phyloP scores from a whole-genome alignment of 441 rosid species.

The Pelargonium citronellum region DNA sequence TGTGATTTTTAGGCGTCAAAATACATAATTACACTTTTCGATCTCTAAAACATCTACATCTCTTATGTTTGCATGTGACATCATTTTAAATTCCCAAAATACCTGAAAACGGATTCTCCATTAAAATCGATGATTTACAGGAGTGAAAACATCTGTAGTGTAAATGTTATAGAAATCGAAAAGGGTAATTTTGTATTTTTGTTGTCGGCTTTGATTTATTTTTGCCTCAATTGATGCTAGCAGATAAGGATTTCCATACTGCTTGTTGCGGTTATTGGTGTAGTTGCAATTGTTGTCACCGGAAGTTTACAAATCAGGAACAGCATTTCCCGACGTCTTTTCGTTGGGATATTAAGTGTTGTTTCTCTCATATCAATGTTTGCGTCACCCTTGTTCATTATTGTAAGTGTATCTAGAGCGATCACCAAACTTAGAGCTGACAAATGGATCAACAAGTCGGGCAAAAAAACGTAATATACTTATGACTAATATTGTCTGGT shows the following conservation, averaged over 20 bases:
- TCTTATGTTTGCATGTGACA: neutral
- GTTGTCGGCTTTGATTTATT: slow-evolving; percentile 2
- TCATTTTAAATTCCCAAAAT: too few relatives aligned
- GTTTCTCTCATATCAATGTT: slow-evolving; percentile 68
- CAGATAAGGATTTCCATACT: slow-evolving; percentile 53
- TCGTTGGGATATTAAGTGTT: slow-evolving; percentile 53
- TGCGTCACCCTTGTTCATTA: slow-evolving; percentile 66
- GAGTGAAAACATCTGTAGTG: too few relatives aligned
- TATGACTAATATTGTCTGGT: too few relatives aligned
- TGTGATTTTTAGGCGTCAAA: too few relatives aligned
- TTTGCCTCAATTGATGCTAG: slow-evolving; percentile 17
- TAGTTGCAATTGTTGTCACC: slow-evolving; percentile 35
- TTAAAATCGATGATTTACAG: too few relatives aligned
- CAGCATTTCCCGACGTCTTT: slow-evolving; percentile 27
- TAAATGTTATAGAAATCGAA: neutral
- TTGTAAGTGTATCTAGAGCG: slow-evolving; percentile 28
- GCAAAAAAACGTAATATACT: too few relatives aligned
- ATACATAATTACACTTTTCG: too few relatives aligned
- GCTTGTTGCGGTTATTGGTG: slow-evolving; percentile 38
- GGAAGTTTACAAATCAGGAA: slow-evolving; percentile 50
- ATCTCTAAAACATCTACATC: too few relatives aligned
- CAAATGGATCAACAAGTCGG: too few relatives aligned
- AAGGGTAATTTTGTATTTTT: neutral
- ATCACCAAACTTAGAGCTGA: neutral
- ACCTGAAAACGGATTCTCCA: too few relatives aligned